phyloP scores from a whole-genome alignment of 345 rosid species.

The Syzygium oleosum region DNA sequence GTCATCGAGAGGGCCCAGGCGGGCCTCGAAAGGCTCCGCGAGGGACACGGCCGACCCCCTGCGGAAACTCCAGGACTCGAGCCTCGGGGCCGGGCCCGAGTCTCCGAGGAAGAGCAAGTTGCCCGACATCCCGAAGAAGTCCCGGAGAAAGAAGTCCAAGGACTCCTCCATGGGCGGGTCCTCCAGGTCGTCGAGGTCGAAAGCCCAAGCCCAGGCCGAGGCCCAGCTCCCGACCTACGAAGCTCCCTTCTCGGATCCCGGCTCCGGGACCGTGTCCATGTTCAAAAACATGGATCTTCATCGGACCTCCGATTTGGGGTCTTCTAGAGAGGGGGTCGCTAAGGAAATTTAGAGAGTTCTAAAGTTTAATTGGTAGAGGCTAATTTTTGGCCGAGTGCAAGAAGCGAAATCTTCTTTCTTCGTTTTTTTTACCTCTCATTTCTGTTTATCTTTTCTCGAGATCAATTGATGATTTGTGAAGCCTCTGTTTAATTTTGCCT shows the following conservation, averaged over 20 bases:
- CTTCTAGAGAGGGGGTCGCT: not conserved
- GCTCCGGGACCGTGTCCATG: not conserved
- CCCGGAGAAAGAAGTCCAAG: constrained; percentile 34
- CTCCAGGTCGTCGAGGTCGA: constrained; percentile 21
- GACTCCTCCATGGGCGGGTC: constrained; percentile 12
- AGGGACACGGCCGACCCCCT: not conserved
- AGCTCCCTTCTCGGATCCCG: constrained; percentile 1
- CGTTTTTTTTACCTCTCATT: not conserved
- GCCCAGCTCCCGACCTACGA: constrained; percentile 4
- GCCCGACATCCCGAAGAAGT: constrained; percentile 20
- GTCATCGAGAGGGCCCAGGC: not conserved
- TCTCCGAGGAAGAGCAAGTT: constrained; percentile 8
- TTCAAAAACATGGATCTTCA: not conserved
- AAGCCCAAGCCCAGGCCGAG: constrained; percentile 12
- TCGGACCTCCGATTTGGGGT: not conserved
- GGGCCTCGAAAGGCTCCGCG: constrained; percentile 4
- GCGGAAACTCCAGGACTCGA: not conserved
- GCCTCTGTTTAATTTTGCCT: not conserved
- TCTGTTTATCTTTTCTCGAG: not conserved
- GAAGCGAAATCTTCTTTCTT: not conserved
- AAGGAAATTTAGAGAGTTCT: not conserved
- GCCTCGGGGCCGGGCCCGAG: constrained; percentile 7
- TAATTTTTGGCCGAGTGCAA: not conserved
- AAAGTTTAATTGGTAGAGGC: not conserved
- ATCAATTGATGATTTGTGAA: not conserved